These are phyloP conservation scores for Juncus inflexus DNA, from an alignment of 176 grass and related monocot genomes.

Conservation along the genomic window DNA sequence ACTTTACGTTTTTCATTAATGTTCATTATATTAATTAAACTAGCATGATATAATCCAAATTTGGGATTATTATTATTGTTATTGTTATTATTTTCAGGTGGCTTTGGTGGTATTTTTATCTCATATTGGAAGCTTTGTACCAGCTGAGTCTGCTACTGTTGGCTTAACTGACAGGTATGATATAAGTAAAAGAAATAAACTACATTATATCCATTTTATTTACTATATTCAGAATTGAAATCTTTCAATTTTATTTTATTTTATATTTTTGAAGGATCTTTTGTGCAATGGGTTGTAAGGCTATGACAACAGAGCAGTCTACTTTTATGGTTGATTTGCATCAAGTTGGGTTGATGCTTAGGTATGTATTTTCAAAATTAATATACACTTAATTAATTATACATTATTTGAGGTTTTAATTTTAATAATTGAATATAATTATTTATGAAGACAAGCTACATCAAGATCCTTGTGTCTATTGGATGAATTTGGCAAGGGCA, in stretches of 20 bases:
- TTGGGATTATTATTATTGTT: slow-evolving; percentile 5
- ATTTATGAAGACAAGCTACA: slow-evolving; percentile 71
- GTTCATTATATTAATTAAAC: slow-evolving; percentile 14
- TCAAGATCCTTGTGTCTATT: slow-evolving; percentile 78
- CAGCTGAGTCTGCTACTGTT: slow-evolving; percentile 89
- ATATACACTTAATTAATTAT: slow-evolving; percentile 3
- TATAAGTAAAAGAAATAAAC: slow-evolving; percentile 12
- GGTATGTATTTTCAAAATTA: slow-evolving; percentile 38
- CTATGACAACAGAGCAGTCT: slow-evolving; percentile 83
- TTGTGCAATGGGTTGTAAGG: slow-evolving; percentile 90
- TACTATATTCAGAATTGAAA: neutral
- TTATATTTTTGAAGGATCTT: slow-evolving; percentile 59
- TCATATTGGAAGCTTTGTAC: slow-evolving; percentile 98
- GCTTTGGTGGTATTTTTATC: slow-evolving; percentile 95
- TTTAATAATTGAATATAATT: slow-evolving; percentile 10
- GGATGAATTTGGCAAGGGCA: slow-evolving; percentile 98
- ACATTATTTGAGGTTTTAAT: slow-evolving; percentile 5
- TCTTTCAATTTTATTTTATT: slow-evolving; percentile 2
- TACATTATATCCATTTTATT: slow-evolving; percentile 11
- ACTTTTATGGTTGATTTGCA: slow-evolving; percentile 98
- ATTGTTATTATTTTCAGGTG: slow-evolving; percentile 59
- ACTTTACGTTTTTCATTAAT: slow-evolving; percentile 20
- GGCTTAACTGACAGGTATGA: slow-evolving; percentile 83
- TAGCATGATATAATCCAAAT: slow-evolving; percentile 3
- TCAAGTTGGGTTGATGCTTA: slow-evolving; percentile 98